Conservation (phyloP, 176 grass and related monocot genomes). For the Ananas comosus region DNA sequence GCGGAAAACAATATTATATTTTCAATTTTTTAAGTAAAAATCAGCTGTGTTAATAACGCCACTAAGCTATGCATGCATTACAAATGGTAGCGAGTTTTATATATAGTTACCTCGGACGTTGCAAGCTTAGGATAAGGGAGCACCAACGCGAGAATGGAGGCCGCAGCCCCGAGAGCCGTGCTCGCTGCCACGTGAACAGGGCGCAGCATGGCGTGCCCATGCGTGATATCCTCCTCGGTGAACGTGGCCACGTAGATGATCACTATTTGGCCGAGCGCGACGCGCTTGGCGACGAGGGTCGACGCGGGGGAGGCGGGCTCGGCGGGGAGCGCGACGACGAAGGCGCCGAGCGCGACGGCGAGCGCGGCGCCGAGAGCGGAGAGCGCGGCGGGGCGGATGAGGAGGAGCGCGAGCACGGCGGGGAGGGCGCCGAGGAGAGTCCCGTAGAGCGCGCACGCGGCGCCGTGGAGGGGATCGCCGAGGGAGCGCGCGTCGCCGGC, state of each 20-base stretch:
- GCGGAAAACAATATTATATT: no score
- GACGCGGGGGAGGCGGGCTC: constrained; percentile 28
- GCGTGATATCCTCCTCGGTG: not conserved
- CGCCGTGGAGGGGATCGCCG: constrained; percentile 32
- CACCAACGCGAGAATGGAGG: constrained; percentile 43
- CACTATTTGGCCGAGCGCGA: constrained; percentile 74
- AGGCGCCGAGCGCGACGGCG: constrained; percentile 42
- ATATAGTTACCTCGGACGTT: constrained; percentile 20
- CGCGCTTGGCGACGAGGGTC: constrained; percentile 35
- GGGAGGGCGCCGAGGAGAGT: constrained; percentile 56
- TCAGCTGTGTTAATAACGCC: no score
- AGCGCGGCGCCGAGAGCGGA: constrained; percentile 27
- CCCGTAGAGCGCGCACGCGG: constrained; percentile 37
- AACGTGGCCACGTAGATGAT: constrained; percentile 65
- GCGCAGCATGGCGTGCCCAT: constrained; percentile 25
- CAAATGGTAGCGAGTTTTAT: no score
- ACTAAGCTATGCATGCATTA: no score
- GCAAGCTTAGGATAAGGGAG: constrained; percentile 60
- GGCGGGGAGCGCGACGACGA: constrained; percentile 43
- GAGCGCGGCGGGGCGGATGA: constrained; percentile 31
- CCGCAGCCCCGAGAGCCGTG: constrained; percentile 45
- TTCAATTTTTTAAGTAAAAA: no score
- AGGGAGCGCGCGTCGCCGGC: constrained; percentile 50
- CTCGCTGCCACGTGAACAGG: constrained; percentile 58
- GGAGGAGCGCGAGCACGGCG: constrained; percentile 50